Evolutionary conservation across 257 asterid species (phyloP).

Genomic region (Solanum lignicaule): DNA sequence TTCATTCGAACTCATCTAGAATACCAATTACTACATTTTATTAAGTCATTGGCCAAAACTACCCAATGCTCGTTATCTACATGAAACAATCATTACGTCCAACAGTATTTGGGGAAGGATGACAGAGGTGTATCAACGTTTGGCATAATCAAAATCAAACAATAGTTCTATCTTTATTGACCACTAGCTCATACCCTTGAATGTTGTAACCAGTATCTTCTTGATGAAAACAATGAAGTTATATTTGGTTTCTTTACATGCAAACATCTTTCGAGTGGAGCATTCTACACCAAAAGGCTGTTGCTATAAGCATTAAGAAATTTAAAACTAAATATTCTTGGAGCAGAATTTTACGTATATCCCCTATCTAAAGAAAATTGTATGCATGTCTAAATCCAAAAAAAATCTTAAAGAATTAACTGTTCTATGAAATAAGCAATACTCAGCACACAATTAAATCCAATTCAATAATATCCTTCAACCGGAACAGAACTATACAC

Average conservation of each 20-base stretch:
- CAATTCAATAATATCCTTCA: background rate
- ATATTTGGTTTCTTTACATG: background rate
- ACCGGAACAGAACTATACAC: constrained; percentile 23
- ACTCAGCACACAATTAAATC: background rate
- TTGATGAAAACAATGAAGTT: background rate
- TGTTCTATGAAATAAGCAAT: background rate
- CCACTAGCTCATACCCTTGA: background rate
- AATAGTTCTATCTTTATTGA: background rate
- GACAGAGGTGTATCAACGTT: background rate
- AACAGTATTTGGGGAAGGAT: background rate
- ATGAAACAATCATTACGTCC: background rate
- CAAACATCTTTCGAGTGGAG: background rate
- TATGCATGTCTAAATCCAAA: background rate
- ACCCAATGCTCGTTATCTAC: background rate
- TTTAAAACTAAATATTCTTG: background rate
- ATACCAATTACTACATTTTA: background rate
- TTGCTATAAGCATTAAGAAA: background rate
- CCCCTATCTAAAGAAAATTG: background rate
- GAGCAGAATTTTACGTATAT: background rate
- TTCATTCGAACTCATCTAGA: background rate
- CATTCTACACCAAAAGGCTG: background rate
- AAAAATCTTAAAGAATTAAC: background rate
- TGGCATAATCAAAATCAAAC: background rate
- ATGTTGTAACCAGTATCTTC: background rate
- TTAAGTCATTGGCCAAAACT: background rate